Percentiles rank a stretch among this genome's conserved stretches.
Evolutionary conservation across 768 basidiomycete genomes (phyloP).

Genomic region (Cystofilobasidium ferigula): DNA sequence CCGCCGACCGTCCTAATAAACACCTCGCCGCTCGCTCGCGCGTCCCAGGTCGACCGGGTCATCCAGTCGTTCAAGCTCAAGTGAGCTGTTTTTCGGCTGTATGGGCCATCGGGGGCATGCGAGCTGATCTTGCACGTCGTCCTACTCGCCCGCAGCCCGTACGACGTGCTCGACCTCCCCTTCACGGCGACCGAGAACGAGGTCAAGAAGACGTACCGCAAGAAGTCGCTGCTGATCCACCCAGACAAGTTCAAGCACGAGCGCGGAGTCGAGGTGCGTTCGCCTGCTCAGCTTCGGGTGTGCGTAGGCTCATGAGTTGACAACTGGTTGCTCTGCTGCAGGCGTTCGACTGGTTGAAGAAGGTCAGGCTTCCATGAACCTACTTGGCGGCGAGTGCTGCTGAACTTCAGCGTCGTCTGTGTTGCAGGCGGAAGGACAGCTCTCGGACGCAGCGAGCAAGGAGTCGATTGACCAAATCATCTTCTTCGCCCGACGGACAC

Average conservation of each 20-base stretch:
- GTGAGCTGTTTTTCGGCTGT: constrained; percentile 42
- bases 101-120: neutral
- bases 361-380: no score
- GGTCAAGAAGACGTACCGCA: constrained; percentile 64
- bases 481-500: constrained; percentile 22
- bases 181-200: constrained; percentile 51
- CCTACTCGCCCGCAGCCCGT: constrained; percentile 51
- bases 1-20: neutral
- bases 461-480: constrained; percentile 20
- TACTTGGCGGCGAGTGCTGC: constrained; percentile 1
- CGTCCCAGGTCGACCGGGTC: constrained; percentile 56
- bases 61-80: constrained; percentile 92
- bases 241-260: constrained; percentile 91
- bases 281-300: neutral
- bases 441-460: constrained; percentile 8
- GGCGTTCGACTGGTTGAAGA: constrained; percentile 87
- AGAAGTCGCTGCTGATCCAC: constrained; percentile 61
- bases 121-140: neutral
- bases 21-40: no score
- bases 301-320: neutral
- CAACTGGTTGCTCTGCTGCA: constrained; percentile 46
- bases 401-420: neutral
- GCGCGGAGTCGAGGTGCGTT: constrained; percentile 40
- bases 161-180: constrained; percentile 80
- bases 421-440: constrained; percentile 15